These are phyloP conservation scores for Trichoderma harzianum DNA, from an alignment of 2,329 filamentous ascomycete species.

Conservation along the genomic window DNA sequence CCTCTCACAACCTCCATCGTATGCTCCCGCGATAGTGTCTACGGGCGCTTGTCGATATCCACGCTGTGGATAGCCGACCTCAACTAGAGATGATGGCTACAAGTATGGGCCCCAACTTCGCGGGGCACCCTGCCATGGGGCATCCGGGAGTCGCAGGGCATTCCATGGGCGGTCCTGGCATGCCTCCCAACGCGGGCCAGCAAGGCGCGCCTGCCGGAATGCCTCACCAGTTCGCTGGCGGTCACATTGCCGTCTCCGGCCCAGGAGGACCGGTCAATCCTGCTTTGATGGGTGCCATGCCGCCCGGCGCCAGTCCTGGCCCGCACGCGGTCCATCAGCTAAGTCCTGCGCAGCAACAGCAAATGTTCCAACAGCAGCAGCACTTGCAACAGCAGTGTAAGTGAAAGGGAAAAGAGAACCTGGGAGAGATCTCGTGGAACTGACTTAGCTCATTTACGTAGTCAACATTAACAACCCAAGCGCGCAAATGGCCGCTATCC, in stretches of 20 bases:
- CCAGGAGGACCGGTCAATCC: constrained; percentile 71
- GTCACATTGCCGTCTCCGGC: constrained; percentile 68
- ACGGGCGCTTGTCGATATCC: constrained; percentile 53
- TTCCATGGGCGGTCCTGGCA: constrained; percentile 56
- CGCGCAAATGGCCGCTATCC: constrained; percentile 38
- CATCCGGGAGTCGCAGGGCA: constrained; percentile 67
- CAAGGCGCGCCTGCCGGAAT: constrained; percentile 65
- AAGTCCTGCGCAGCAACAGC: constrained; percentile 57
- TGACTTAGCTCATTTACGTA: constrained; percentile 23
- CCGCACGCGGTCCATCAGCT: constrained; percentile 71
- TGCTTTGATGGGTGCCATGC: constrained; percentile 74
- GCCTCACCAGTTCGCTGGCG: constrained; percentile 61
- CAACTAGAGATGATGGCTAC: constrained; percentile 61
- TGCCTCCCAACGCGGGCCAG: constrained; percentile 67
- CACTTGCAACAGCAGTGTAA: constrained; percentile 36
- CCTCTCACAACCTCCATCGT: constrained; percentile 22
- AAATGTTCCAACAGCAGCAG: constrained; percentile 56
- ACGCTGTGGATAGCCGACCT: constrained; percentile 56
- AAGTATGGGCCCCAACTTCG: constrained; percentile 61
- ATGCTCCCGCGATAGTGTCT: constrained; percentile 48
- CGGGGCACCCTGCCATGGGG: constrained; percentile 68
- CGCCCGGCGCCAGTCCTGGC: constrained; percentile 62
- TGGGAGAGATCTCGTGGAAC: neutral
- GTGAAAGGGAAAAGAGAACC: neutral
- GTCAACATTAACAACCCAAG: constrained; percentile 34